These are phyloP conservation scores for Luffa acutangula DNA, from an alignment of 306 rosid genomes.

Conservation along the genomic window DNA sequence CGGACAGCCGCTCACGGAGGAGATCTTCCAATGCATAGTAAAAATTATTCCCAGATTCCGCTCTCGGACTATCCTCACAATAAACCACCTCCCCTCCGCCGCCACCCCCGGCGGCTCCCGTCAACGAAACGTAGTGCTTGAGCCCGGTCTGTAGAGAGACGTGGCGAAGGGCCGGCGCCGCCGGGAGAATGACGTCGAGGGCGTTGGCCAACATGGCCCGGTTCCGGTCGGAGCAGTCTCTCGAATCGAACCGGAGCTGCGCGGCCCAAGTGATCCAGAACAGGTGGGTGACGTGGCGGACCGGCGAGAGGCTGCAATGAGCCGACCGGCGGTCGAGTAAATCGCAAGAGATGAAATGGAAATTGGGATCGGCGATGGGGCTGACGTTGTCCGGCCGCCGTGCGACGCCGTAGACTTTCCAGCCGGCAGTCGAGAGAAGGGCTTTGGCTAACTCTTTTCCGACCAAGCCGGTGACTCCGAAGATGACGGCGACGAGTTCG, in stretches of 20 bases:
- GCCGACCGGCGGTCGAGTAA: conserved; percentile 52
- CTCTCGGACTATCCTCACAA: conserved; percentile 54
- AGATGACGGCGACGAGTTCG: conserved; percentile 55
- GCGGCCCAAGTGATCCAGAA: conserved; percentile 98
- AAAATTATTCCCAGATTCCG: conserved; percentile 32
- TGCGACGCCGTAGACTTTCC: conserved; percentile 91
- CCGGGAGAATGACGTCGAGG: conserved; percentile 34
- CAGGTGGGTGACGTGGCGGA: conserved; percentile 62
- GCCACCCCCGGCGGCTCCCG: conserved; percentile 23
- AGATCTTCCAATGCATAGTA: conserved; percentile 75
- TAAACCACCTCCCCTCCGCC: conserved; percentile 18
- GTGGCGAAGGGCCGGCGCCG: conserved; percentile 41
- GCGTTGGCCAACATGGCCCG: conserved; percentile 72
- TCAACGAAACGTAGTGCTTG: conserved; percentile 65
- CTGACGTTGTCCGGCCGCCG: conserved; percentile 31
- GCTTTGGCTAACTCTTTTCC: conserved; percentile 59
- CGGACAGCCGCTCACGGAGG: conserved; percentile 49
- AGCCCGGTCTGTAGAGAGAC: conserved; percentile 91
- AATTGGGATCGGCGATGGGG: conserved; percentile 25
- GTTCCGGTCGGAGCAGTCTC: conserved; percentile 44
- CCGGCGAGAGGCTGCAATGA: conserved; percentile 28
- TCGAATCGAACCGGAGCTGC: conserved; percentile 50
- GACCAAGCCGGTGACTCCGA: conserved; percentile 82
- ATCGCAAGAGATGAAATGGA: conserved; percentile 75
- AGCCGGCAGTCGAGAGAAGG: conserved; percentile 31